These are phyloP conservation scores for Tuctoria greenei DNA, from an alignment of 176 grass and related monocot species.

Conservation along the genomic window DNA sequence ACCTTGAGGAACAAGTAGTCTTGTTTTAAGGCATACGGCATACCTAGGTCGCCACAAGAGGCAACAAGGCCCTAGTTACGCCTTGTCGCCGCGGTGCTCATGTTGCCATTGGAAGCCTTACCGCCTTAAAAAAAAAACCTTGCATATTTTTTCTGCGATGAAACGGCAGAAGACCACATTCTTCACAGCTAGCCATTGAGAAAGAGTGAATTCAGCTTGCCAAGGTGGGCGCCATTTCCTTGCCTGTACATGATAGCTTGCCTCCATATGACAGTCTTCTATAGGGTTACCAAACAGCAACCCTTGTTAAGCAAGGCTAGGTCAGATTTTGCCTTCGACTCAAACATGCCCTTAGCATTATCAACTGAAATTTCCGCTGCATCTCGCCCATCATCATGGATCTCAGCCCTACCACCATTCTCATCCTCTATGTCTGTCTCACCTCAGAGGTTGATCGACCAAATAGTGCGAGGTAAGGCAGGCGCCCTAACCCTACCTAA, in stretches of 20 bases:
- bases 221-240: not conserved
- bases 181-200: not conserved
- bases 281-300: not conserved
- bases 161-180: not conserved
- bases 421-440: not conserved
- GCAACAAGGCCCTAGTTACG: not conserved
- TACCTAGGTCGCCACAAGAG: not conserved
- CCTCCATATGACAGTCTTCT: not conserved
- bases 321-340: not conserved
- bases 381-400: not conserved
- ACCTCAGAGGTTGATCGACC: not conserved
- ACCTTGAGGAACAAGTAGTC: not conserved
- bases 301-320: not conserved
- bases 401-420: not conserved
- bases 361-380: not conserved
- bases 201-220: not conserved
- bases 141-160: not conserved
- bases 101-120: not conserved
- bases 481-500: not conserved
- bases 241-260: not conserved
- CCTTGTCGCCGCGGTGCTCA: not conserved
- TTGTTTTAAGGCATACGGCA: not conserved
- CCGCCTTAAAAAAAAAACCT: not conserved
- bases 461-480: not conserved
- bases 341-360: not conserved